Base-by-base conservation (phyloP, 2,329 filamentous ascomycete species). In the Magnaporthiopsis incrustans region DNA sequence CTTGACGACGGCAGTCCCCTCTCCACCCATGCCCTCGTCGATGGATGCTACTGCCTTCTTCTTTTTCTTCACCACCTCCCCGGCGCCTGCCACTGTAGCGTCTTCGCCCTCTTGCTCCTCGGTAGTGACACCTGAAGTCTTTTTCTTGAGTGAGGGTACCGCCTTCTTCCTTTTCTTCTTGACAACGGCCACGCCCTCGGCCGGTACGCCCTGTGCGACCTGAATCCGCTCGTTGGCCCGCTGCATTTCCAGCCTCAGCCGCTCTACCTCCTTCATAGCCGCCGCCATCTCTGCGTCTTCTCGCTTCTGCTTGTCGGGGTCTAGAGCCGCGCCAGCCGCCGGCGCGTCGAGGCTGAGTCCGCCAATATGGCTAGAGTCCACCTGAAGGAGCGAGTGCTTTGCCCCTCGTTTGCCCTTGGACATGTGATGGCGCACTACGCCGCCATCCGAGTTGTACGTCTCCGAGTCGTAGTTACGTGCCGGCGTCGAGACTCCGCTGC, bases 251-350 rank as follows among this genome's bases (percentile, higher is more conserved):
- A 97, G 79, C 63, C 95, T 82, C 65, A 96, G 78, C 62, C 88
- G 82, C 78, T 98, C 94, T 3, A 99, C 90, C 74, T 97, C 91
- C 73, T 89, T 88, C 81, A 97, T 87, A 11, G 94, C 95, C 71
- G 86, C 87, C 59, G 86, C 87, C 91, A 97, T 96, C 76, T 97
- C 93, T 1, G 85, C 87, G 66, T 97, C 92, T 71, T 96, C 92
- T 22, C 84, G 85, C 72, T 89, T 84, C 67, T 88, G 85, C 63
- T 82, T 81, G 71, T 92, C 89, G 62, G 86, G 81, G 65, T 90
- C 85, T 1, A 57, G 68, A 71, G 11, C 65, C 70, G 53, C 70
- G 69, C 72, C 72, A 22, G 70, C 68, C 61, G 76, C 78, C 10
- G 60, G 33, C n/a, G 60, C 85, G 61, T 89, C 85, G 1, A 97